Conservation (phyloP, 805 yeast species). For the Suhomyces sp. region DNA sequence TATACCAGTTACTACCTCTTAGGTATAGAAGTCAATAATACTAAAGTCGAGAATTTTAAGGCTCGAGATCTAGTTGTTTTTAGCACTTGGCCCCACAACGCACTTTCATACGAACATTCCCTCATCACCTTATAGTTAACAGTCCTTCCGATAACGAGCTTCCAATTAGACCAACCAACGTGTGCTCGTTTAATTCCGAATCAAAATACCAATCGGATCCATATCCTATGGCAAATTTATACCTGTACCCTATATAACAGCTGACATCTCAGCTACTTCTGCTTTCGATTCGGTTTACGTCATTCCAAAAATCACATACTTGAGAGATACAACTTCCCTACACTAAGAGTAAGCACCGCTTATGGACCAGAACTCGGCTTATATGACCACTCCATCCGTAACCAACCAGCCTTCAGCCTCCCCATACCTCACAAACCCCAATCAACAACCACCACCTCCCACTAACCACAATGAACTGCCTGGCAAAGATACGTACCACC, state of each 20-base stretch:
- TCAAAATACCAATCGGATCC: neutral
- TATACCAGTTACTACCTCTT: neutral
- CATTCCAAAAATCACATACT: neutral
- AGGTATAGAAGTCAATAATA: neutral
- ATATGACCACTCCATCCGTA: neutral
- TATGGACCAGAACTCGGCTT: neutral
- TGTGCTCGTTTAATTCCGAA: neutral
- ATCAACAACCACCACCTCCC: neutral
- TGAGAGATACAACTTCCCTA: neutral
- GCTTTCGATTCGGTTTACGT: neutral
- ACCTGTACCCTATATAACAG: neutral
- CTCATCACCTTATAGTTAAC: neutral
- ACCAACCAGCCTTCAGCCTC: neutral
- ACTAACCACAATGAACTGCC: neutral
- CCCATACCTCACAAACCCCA: neutral
- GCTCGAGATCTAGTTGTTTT: neutral
- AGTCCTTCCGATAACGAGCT: neutral
- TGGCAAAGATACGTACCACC: slow-evolving; percentile 40
- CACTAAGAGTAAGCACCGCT: neutral
- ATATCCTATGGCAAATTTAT: neutral
- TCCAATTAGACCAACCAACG: neutral
- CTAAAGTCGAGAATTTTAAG: neutral
- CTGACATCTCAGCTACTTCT: neutral
- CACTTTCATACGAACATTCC: neutral
- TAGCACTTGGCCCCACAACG: neutral